phyloP scores from a whole-genome alignment of 129 eudicot species.

The Logfia minima region DNA sequence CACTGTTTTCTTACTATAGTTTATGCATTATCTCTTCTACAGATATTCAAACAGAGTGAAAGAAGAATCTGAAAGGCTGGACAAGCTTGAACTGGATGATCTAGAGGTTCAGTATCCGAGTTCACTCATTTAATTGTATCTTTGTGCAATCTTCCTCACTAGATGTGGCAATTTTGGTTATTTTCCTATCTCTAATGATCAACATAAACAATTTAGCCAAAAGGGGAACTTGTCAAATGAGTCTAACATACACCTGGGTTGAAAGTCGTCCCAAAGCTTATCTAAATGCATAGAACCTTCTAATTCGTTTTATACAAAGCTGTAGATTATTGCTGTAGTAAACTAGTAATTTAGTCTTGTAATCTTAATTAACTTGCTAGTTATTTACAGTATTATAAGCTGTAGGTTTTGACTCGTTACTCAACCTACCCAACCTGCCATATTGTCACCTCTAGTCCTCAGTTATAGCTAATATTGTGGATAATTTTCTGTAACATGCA shows the following conservation, averaged over 20 bases:
- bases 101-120: constrained; percentile 57
- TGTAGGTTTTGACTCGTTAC: not conserved
- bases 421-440: not conserved
- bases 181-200: not conserved
- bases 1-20: not conserved
- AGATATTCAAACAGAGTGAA: constrained; percentile 89
- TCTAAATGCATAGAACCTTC: not conserved
- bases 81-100: constrained; percentile 80
- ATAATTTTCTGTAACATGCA: not conserved
- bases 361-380: not conserved
- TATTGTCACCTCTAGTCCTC: not conserved
- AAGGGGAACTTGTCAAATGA: not conserved
- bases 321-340: not conserved
- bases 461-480: not conserved
- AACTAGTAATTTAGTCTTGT: not conserved
- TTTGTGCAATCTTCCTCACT: not conserved
- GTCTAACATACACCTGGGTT: not conserved
- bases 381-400: not conserved
- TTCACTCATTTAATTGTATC: not conserved
- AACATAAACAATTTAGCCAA: not conserved
- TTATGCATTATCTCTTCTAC: not conserved
- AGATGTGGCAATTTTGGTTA: not conserved
- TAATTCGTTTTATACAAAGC: not conserved
- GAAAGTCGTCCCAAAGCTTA: not conserved
- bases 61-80: constrained; percentile 78